Base-by-base conservation (phyloP, 2,329 filamentous ascomycete genomes). In the Fusarium luffae region DNA sequence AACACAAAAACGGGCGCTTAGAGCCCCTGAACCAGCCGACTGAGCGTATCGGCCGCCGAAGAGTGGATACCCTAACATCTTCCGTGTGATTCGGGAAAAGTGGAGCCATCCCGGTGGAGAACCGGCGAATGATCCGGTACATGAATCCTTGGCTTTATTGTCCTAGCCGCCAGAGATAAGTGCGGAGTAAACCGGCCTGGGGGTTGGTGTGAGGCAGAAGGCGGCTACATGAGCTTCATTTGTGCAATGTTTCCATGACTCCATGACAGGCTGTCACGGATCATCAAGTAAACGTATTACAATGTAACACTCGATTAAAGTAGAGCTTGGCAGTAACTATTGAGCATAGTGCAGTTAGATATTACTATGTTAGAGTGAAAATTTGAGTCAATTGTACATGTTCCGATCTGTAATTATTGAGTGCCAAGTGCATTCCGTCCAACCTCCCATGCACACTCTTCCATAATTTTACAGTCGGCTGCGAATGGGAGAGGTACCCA, bases 51-150 rank as follows among this genome's bases (percentile, higher is more conserved):
- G 41, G 58, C 4, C 21, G 25, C 60, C 25, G 63, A 40, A 21
- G 42, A 59, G 34, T 59, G 60, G 60, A 21, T 34, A 65, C 40
- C 8, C 37, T 7, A 19, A 14, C 10, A 32, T 32, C 11, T 28
- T 56, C 59, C 59, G 50, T 34, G 32, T 32, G 51, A 41, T n/a
- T 59, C 60, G 62, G 61, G 61, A 54, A 48, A 40, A 66, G 63
- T 48, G 63, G 63, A 7, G 13, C 6, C 30, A 2, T 1, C 5
- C 6, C 25, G 27, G 14, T 8, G 21, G 27, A 14, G 11, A 14
- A 21, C 41, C 62, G 62, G 28, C 14, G 14, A 28, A 5, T 14
- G 13, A 28, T 3, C 18, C 44, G 44, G 59, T 18, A 40, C 23
- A 27, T 28, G 16, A 4, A 11, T 7, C 10, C 21, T 18, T 13